Base-by-base conservation (phyloP, 805 yeast genomes). In the Lachancea thermotolerans region DNA sequence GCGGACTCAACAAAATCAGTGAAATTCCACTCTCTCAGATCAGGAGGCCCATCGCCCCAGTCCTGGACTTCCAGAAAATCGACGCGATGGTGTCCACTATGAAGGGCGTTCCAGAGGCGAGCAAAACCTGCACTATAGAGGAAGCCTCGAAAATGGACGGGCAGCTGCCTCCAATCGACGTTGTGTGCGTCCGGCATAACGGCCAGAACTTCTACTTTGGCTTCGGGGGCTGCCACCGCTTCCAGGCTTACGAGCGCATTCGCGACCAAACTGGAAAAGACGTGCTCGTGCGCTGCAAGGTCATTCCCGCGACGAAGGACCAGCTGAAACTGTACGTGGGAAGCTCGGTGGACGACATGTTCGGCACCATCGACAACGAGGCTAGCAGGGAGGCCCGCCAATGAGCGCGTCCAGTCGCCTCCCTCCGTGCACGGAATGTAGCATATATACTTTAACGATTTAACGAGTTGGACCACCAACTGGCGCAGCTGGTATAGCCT, bases 161-260 rank as follows among this genome's bases (percentile, higher is more conserved):
- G 1, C 83, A 82, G 52, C 64, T 86, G 33, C 95, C 96, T 2
- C 91, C 95, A 1, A 73, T 88, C 12, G 96, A 87, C 62, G 88
- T 87, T 0, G 65, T 87, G 50, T 72, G 73, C 32, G 85, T 86
- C 2, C 70, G 81, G 36, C 83, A 82, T 35, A 60, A 74, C 7
- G 91, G 87, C 1, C 65, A 75, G 40, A 71, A 65, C 32, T 74
- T 73, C 60, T 86, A 82, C 57, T 86, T 85, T 64, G 95, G 90
- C 1, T 87, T 87, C 65, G 96, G 95, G 6, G 95, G 95, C 0
- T 87, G 96, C 59, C 96, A 87, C 59, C 65, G 96, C 50, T 82
- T 87, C 53, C 95, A 87, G 61, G 95, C 95, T 0, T 88, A 88
- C 58, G 93, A 86, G 46, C 66, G 73, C 34, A 45, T 59, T 14